Percentiles rank a stretch among this genome's conserved stretches.
Evolutionary conservation across 78 protist species (phyloP).

Genomic region (Emiliania huxleyi): DNA sequence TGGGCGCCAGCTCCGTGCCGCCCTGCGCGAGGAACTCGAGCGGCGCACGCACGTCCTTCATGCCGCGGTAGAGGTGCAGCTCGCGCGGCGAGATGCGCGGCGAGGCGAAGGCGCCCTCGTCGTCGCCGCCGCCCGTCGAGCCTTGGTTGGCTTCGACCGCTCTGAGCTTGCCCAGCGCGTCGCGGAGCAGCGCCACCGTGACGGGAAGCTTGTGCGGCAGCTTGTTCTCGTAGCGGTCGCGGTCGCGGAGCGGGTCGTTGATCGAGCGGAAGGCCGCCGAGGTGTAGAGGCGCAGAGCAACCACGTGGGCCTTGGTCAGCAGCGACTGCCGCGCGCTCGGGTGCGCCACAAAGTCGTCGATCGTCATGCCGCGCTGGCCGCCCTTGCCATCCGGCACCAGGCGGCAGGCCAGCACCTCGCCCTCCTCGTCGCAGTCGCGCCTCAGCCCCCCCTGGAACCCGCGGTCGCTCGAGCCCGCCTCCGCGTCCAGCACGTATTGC

Average conservation of each 20-base stretch:
- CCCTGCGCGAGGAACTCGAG: too few species aligned
- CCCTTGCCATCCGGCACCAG: background rate
- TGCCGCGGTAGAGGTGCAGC: too few species aligned
- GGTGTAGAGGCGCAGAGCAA: background rate
- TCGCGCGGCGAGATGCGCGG: too few species aligned
- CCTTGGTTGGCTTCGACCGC: too few species aligned
- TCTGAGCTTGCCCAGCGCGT: too few species aligned
- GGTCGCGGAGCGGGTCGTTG: background rate
- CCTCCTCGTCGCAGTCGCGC: background rate
- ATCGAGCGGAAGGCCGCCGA: background rate
- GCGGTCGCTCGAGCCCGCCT: background rate
- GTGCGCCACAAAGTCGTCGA: background rate
- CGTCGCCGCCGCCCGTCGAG: too few species aligned
- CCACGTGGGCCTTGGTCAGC: background rate
- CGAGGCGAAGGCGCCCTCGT: too few species aligned
- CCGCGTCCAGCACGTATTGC: background rate
- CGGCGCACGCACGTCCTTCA: too few species aligned
- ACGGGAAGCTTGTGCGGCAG: background rate
- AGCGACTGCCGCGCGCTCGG: background rate
- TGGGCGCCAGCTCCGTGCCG: too few species aligned
- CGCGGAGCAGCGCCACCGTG: background rate
- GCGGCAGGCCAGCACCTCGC: background rate
- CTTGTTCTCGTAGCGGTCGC: background rate
- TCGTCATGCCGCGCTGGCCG: background rate
- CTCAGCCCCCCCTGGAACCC: background rate